phyloP scores from a whole-genome alignment of 768 basidiomycete species.

The Suillus variegatus region DNA sequence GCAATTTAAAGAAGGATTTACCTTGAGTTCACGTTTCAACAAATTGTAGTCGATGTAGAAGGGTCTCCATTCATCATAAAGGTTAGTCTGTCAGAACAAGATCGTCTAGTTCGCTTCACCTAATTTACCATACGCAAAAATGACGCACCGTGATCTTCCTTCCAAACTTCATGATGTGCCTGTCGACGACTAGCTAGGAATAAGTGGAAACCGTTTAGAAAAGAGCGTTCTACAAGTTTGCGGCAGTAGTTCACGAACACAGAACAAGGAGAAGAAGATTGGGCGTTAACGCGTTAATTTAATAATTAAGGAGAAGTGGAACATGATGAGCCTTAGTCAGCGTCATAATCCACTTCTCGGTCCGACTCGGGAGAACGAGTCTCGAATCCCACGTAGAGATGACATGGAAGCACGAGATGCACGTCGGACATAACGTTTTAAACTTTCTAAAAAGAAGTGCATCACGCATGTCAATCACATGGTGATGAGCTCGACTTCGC shows the following conservation, averaged over 20 bases:
- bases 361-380: too few species aligned
- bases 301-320: not conserved
- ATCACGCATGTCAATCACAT: too few species aligned
- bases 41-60: constrained; percentile 90
- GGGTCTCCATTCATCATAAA: constrained; percentile 89
- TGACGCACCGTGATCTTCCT: constrained; percentile 66
- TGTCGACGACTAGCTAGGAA: not conserved
- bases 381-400: too few species aligned
- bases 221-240: not conserved
- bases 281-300: constrained; percentile 1
- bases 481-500: too few species aligned
- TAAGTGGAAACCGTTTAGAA: not conserved
- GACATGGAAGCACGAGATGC: too few species aligned
- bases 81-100: constrained; percentile 55
- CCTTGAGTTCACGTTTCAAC: constrained; percentile 91
- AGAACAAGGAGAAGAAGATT: not conserved
- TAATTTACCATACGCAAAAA: not conserved
- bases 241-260: not conserved
- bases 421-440: too few species aligned
- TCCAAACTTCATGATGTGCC: constrained; percentile 73
- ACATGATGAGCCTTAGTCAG: not conserved
- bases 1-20: constrained; percentile 24
- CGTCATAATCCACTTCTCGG: too few species aligned
- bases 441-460: too few species aligned
- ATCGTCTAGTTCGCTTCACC: not conserved